phyloP scores from a whole-genome alignment of 176 grass and related monocot species.

The Puya raimondii region DNA sequence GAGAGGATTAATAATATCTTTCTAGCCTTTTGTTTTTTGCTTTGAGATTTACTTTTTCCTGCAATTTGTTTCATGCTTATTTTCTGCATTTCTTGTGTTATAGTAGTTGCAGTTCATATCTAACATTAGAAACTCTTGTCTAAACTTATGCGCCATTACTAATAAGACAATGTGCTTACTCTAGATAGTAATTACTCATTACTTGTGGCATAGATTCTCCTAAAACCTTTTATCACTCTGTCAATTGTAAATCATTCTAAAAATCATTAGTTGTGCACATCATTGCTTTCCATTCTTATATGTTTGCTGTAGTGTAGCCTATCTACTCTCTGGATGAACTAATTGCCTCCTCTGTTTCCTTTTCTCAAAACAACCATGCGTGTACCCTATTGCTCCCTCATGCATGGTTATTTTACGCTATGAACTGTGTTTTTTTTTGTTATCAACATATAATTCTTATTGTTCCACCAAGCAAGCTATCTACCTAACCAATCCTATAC shows the following conservation, averaged over 20 bases:
- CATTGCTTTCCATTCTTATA: not conserved
- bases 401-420: not conserved
- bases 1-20: not conserved
- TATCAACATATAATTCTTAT: not conserved
- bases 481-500: no score
- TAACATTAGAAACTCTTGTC: not conserved
- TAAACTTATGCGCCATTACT: not conserved
- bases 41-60: not conserved
- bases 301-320: not conserved
- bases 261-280: not conserved
- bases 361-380: not conserved
- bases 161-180: no score
- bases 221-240: no score
- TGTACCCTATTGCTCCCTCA: not conserved
- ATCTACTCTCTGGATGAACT: not conserved
- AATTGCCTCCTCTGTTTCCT: not conserved
- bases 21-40: not conserved
- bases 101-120: not conserved
- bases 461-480: not conserved
- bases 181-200: no score
- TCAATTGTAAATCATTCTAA: not conserved
- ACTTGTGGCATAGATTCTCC: no score
- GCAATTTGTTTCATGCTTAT: not conserved
- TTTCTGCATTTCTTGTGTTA: not conserved
- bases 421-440: not conserved